Evolutionary conservation across 768 basidiomycete species (phyloP), one percentile per base, ranked within the genome.

Genomic region (Leccinum incarnatum): DNA sequence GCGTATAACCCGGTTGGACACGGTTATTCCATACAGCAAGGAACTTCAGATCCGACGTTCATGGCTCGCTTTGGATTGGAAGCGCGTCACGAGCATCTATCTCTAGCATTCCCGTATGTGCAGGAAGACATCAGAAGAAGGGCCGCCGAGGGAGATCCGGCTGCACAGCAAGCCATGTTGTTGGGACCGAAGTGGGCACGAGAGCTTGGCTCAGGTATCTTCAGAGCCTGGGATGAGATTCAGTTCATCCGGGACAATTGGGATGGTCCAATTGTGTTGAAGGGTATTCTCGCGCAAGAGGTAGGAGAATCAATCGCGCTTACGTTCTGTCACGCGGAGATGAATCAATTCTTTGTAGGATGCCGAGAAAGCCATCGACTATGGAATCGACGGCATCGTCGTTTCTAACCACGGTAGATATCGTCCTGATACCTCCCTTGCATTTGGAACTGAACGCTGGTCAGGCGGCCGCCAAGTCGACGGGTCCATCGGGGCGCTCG

Each of bases 331-430:
- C 6, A 3, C 21, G 8, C 17, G 12, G 34, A n/a, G 25, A 42
- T 5, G 30, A 48, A 25, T 17, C 25, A 7, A 19, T n/a, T 4
- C 3, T 30, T 52, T 29, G 36, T 53, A 74, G 57, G 79, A 81
- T 51, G 80, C 80, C 5, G 67, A 88, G 67, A 82, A 79, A 65
- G 87, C 88, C 0, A 68, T 90, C 14, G 83, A 88, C 27, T 65
- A 79, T 19, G 83, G 87, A 1, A 78, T 84, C 14, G 81, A 92
- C 56, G 91, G 88, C 1, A 88, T 93, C 58, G 70, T 93, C 51
- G 87, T 93, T 15, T 91, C 88, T 10, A 94, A 92, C 66, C 91
- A 93, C 62, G 89, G 88, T 87, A 51, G 30, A 77, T 65, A 17
- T 2, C 11, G 9, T 17, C 2, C 11, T 45, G 14, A 17, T n/a